A percentile compares a stretch with the other conserved stretches of the same genome.
These are phyloP conservation scores for Bryoerythrophyllum caledonicum DNA, from an alignment of 225 moss, liverwort and hornwort genomes.

Conservation along the genomic window DNA sequence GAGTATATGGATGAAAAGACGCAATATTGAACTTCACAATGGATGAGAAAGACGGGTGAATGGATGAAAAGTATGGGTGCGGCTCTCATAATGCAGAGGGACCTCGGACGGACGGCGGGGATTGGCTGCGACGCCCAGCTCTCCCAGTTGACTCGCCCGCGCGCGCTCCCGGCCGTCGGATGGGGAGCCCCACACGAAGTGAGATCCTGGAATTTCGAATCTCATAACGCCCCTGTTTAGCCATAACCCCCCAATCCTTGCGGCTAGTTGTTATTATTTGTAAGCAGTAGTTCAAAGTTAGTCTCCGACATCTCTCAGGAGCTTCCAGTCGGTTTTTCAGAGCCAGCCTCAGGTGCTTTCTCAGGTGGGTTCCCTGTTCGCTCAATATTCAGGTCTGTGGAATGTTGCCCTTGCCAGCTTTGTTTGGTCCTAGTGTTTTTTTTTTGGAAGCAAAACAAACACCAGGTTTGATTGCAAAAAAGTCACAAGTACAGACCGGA, in stretches of 20 bases:
- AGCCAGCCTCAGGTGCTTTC: background rate
- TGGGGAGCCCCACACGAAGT: background rate
- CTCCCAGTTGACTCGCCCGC: background rate
- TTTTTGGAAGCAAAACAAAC: no score
- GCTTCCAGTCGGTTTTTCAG: background rate
- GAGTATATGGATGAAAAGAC: no score
- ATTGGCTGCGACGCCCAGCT: background rate
- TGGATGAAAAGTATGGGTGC: background rate
- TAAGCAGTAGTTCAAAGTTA: no score
- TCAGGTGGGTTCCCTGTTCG: conserved; percentile 3
- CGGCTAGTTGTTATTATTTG: no score
- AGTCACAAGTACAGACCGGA: no score
- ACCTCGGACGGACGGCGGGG: no score
- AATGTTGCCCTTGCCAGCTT: no score
- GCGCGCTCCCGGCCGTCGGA: background rate
- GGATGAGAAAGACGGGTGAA: no score
- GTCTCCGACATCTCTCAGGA: background rate
- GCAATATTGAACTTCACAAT: no score
- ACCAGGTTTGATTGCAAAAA: no score
- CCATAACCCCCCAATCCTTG: no score
- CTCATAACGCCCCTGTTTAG: background rate
- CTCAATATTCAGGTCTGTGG: background rate
- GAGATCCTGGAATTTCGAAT: conserved; percentile 31
- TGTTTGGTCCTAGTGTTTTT: no score
- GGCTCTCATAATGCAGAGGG: conserved; percentile 5